These are phyloP conservation scores for Phialophora tarda DNA, from an alignment of 2,329 filamentous ascomycete genomes.

Conservation along the genomic window DNA sequence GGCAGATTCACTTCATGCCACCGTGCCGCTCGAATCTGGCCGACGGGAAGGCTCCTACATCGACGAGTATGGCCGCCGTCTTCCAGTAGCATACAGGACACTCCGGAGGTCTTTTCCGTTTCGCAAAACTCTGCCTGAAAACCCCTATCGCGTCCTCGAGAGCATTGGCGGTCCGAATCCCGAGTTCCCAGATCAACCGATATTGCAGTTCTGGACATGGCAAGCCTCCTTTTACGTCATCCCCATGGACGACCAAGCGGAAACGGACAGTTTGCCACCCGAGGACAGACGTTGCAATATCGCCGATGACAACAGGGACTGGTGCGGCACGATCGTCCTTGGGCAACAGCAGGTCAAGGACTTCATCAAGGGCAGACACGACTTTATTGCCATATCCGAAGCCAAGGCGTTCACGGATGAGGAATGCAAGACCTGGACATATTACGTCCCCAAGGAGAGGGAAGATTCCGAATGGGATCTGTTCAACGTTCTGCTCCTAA, in stretches of 20 bases:
- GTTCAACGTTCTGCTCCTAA: conserved; percentile 45
- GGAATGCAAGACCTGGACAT: conserved; percentile 45
- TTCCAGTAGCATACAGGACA: background rate
- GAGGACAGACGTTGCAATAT: conserved; percentile 39
- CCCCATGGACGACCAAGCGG: conserved; percentile 15
- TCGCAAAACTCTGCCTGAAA: conserved; percentile 10
- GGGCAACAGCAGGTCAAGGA: conserved; percentile 34
- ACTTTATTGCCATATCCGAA: conserved; percentile 47
- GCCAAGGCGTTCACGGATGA: conserved; percentile 44
- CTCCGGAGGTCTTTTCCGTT: background rate
- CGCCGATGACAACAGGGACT: conserved; percentile 42
- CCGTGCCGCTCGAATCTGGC: too few species aligned
- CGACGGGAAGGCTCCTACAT: background rate
- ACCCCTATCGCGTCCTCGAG: conserved; percentile 6
- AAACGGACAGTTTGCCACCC: background rate
- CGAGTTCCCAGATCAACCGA: conserved; percentile 4
- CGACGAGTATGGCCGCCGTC: background rate
- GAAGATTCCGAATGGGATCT: conserved; percentile 46
- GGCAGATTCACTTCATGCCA: too few species aligned
- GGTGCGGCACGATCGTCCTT: conserved; percentile 45
- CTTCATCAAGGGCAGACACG: background rate
- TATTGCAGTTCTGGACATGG: conserved; percentile 20
- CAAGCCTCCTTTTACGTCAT: conserved; percentile 10
- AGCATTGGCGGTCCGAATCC: conserved; percentile 2
- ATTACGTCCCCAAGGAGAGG: conserved; percentile 46